A percentile compares a stretch with the other conserved stretches of the same genome.
phyloP scores from a whole-genome alignment of 176 grass and related monocot species.

The Rhynchospora breviuscula region DNA sequence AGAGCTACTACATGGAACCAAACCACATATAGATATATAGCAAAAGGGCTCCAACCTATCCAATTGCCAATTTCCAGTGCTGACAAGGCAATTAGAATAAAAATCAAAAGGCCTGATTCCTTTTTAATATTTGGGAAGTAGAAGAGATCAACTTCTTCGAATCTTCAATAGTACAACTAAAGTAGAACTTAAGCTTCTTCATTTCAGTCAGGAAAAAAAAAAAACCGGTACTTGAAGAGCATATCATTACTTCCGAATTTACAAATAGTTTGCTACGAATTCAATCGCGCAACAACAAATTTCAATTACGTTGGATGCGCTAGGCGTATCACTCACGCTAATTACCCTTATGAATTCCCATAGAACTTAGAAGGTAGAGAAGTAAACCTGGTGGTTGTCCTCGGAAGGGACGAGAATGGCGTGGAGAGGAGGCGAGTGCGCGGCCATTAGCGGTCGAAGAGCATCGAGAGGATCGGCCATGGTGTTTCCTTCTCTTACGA shows the following conservation, averaged over 20 bases:
- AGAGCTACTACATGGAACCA: neutral
- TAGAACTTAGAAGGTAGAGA: neutral
- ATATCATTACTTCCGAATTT: neutral
- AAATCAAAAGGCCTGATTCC: neutral
- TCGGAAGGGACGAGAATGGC: slow-evolving; percentile 85
- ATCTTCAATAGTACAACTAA: neutral
- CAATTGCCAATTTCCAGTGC: neutral
- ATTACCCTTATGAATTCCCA: neutral
- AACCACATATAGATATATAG: neutral
- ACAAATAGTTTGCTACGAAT: neutral
- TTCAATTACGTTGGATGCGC: neutral
- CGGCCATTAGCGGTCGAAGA: slow-evolving; percentile 63
- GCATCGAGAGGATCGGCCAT: slow-evolving; percentile 59
- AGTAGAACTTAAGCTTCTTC: neutral
- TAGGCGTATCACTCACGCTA: neutral
- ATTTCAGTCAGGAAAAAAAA: neutral
- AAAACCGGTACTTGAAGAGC: neutral
- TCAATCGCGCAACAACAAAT: neutral
- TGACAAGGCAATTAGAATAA: no score
- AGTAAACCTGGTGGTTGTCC: slow-evolving; percentile 81
- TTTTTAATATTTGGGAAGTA: neutral
- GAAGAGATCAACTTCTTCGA: neutral
- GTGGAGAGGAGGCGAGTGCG: slow-evolving; percentile 72
- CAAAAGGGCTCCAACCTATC: neutral
- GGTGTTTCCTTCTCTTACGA: slow-evolving; percentile 9